Percentiles rank a stretch among this genome's conserved stretches.
phyloP scores from a whole-genome alignment of 1,139 yeast species.

The Pichia sp. region DNA sequence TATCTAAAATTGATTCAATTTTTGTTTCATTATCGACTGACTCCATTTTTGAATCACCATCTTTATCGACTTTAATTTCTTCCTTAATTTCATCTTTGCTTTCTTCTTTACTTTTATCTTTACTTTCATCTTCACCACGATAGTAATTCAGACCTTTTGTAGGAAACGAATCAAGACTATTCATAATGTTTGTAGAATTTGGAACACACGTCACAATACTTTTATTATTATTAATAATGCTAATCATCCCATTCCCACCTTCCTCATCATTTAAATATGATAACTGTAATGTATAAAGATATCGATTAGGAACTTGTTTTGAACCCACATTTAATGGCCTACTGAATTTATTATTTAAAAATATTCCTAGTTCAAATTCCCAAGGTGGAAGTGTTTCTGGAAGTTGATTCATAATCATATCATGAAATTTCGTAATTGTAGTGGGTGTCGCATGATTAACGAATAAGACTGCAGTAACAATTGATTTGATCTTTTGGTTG shows the following conservation, averaged over 20 bases:
- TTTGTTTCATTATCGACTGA: background rate
- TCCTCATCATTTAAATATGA: conserved; percentile 41
- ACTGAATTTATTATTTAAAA: conserved; percentile 53
- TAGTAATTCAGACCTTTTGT: conserved; percentile 9
- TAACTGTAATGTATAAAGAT: conserved; percentile 51
- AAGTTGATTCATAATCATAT: conserved; percentile 56
- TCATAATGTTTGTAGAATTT: conserved; percentile 16
- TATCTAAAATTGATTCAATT: background rate
- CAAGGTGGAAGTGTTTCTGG: conserved; percentile 57
- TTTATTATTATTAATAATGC: conserved; percentile 44
- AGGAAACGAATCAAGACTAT: conserved; percentile 11
- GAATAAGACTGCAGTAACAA: conserved; percentile 37
- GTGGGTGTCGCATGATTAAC: conserved; percentile 57
- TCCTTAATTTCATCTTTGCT: background rate
- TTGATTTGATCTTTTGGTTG: too few relatives aligned
- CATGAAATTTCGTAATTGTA: conserved; percentile 60
- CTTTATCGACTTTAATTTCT: too few relatives aligned
- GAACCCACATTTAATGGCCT: conserved; percentile 37
- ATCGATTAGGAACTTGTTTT: conserved; percentile 40
- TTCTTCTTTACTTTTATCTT: too few relatives aligned
- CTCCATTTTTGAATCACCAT: background rate
- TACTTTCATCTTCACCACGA: conserved; percentile 4
- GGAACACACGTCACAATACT: conserved; percentile 40
- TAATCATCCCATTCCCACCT: conserved; percentile 36
- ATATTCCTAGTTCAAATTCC: conserved; percentile 59